phyloP scores from a whole-genome alignment of 257 asterid species.

The Nicotiana tomentosiformis region DNA sequence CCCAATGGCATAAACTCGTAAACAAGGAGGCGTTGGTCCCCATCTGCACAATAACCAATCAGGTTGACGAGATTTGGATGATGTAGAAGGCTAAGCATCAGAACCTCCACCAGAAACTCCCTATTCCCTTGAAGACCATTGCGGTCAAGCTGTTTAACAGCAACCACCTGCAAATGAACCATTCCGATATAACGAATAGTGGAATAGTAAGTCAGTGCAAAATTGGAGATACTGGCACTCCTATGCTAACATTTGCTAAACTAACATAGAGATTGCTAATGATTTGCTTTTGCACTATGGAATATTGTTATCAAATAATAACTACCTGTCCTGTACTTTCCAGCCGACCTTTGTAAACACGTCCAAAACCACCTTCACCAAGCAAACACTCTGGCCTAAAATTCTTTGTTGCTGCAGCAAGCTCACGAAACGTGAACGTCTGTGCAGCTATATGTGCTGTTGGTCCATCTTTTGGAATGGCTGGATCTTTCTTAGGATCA shows the following conservation, averaged over 20 bases:
- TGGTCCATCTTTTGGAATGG: slow-evolving; percentile 58
- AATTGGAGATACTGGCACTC: not conserved
- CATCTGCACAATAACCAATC: slow-evolving; percentile 98
- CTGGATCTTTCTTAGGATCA: slow-evolving; percentile 66
- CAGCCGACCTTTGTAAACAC: slow-evolving; percentile 79
- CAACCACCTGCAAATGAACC: slow-evolving; percentile 63
- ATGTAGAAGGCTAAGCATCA: slow-evolving; percentile 96
- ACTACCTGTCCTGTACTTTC: slow-evolving; percentile 81
- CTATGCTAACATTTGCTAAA: not conserved
- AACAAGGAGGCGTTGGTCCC: slow-evolving; percentile 95
- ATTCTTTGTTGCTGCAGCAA: slow-evolving; percentile 77
- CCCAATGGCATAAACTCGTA: slow-evolving; percentile 96
- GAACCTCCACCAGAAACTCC: slow-evolving; percentile 97
- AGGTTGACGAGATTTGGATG: slow-evolving; percentile 91
- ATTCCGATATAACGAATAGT: slow-evolving; percentile 12
- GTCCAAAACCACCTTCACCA: slow-evolving; percentile 99
- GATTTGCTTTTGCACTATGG: not conserved
- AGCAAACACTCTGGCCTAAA: slow-evolving; percentile 68
- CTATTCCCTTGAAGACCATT: slow-evolving; percentile 94
- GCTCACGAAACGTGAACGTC: slow-evolving; percentile 84
- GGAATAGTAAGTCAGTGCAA: not conserved
- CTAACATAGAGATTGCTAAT: not conserved
- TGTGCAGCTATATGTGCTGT: slow-evolving; percentile 84
- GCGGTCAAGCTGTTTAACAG: slow-evolving; percentile 92
- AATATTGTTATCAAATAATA: not conserved